phyloP scores from a whole-genome alignment of 805 yeast genomes.

The Candida quercuum region DNA sequence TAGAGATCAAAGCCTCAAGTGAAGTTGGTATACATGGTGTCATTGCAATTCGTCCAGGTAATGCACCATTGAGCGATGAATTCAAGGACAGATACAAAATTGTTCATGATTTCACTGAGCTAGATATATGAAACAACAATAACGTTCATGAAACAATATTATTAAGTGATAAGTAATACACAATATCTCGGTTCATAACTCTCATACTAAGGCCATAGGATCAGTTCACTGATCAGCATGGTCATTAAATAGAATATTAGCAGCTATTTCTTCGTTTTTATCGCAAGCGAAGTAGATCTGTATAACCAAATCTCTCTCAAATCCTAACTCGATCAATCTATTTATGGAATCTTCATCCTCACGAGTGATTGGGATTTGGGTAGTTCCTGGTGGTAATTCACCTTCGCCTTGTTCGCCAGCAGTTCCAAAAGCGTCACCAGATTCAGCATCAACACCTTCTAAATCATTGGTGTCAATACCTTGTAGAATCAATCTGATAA shows the following conservation, averaged over 20 bases:
- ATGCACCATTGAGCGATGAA: conserved; percentile 41
- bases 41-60: conserved; percentile 73
- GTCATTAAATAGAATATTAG: conserved; percentile 77
- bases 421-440: conserved; percentile 21
- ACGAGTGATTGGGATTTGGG: conserved; percentile 60
- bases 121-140: conserved; percentile 13
- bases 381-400: conserved; percentile 25
- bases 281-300: conserved; percentile 98
- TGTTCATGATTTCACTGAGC: conserved; percentile 26
- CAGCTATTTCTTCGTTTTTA: conserved; percentile 94
- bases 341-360: conserved; percentile 88
- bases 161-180: too few relatives aligned
- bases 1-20: conserved; percentile 73
- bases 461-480: conserved; percentile 34
- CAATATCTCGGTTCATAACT: too few relatives aligned
- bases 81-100: conserved; percentile 24
- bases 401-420: conserved; percentile 15
- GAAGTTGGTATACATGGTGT: conserved; percentile 54
- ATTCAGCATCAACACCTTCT: conserved; percentile 30
- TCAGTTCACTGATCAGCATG: conserved; percentile 30
- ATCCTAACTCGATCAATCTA: conserved; percentile 89
- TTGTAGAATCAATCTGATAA: conserved; percentile 65
- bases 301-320: conserved; percentile 79
- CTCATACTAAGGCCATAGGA: not conserved
- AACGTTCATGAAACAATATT: not conserved